phyloP scores from a whole-genome alignment of 805 yeast genomes.

The Brettanomyces naardenensis region DNA sequence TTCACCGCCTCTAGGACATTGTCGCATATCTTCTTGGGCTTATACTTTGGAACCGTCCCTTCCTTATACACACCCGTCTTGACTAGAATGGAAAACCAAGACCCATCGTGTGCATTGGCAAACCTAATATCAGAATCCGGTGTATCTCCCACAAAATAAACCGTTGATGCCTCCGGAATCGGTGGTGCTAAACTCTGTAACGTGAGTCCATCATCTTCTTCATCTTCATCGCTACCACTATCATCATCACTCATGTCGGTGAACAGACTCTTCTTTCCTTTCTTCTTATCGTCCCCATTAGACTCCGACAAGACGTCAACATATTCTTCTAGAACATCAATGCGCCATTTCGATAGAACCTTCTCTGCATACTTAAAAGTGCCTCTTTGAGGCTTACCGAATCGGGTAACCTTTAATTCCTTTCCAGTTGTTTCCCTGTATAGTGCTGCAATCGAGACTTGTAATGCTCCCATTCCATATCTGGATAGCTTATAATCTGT shows the following conservation, averaged over 20 bases:
- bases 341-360: conserved; percentile 70
- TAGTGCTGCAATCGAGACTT: conserved; percentile 78
- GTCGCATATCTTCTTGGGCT: conserved; percentile 66
- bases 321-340: conserved; percentile 67
- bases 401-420: conserved; percentile 71
- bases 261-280: conserved; percentile 3
- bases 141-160: conserved; percentile 84
- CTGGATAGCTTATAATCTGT: conserved; percentile 75
- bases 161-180: conserved; percentile 78
- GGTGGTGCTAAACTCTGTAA: conserved; percentile 43
- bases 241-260: conserved; percentile 13
- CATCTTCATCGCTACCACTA: conserved; percentile 23
- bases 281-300: conserved; percentile 17
- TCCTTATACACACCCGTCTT: conserved; percentile 83
- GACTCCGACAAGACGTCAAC: conserved; percentile 35
- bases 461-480: conserved; percentile 93
- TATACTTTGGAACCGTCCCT: conserved; percentile 70
- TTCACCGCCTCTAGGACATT: conserved; percentile 77
- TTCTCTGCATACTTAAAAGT: conserved; percentile 80
- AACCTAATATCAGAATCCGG: conserved; percentile 85
- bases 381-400: conserved; percentile 86
- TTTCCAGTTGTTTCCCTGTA: conserved; percentile 80
- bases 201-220: conserved; percentile 37
- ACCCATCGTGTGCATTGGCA: conserved; percentile 77
- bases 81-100: conserved; percentile 80